Evolutionary conservation across 768 basidiomycete genomes (phyloP), one percentile per base, ranked within the genome.

Genomic region (Ramaria rubella): DNA sequence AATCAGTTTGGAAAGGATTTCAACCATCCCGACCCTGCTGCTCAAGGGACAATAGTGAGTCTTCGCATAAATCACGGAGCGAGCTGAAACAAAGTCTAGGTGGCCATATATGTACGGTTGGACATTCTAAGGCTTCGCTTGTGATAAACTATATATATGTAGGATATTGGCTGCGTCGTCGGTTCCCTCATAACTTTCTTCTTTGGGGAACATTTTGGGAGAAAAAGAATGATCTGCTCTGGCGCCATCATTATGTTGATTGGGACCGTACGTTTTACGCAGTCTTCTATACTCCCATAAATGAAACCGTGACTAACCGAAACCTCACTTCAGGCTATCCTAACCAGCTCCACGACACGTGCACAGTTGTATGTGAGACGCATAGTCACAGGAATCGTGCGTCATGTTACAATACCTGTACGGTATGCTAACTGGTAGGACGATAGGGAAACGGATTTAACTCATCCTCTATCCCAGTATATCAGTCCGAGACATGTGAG

Each of bases 361-460:
- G 70, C 71, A 33, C 73, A 74, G 58, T 61, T 74, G 9, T 71
- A 70, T 54, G 69, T 74, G 1, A 70, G 73, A 15, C 61, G 72
- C 4, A 67, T 74, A 38, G 65, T 73, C 6, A 74, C 72, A 9
- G 73, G 72, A 2, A 68, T 73, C 19, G 69, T 72, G 21, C 4
- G 11, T n/a, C 5, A 49, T 26, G 11, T n/a, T n/a, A n/a, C n/a
- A n/a, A n/a, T n/a, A n/a, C n/a, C n/a, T 30, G n/a, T 3, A 19
- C 43, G 15, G 29, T 4, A 4, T 27, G 33, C 2, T 15, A 6
- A 38, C n/a, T n/a, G n/a, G n/a, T n/a, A n/a, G n/a, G n/a, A n/a
- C n/a, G n/a, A 14, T n/a, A 72, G 72, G 73, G 73, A 23, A 75
- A 75, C 55, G 73, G 71, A 11, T 73, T 73, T 55, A 75, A 73